Conservation (phyloP, 225 moss, liverwort and hornwort genomes). For the Bryoerythrophyllum caledonicum region DNA sequence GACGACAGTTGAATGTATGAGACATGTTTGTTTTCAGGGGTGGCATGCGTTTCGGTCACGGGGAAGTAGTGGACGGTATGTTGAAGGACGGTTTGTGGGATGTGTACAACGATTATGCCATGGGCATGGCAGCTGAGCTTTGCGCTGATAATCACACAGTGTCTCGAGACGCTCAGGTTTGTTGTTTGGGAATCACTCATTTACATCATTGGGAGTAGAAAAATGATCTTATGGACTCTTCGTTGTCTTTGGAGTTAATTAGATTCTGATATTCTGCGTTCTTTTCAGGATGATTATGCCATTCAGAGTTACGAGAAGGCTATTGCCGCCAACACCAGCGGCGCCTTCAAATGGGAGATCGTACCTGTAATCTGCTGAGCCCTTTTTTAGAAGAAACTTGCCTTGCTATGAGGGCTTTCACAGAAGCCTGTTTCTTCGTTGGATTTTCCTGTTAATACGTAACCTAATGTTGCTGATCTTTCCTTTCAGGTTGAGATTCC, state of each 20-base stretch:
- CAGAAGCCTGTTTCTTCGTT: background rate
- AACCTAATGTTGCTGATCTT: background rate
- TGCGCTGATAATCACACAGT: constrained; percentile 78
- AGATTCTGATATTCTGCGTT: constrained; percentile 11
- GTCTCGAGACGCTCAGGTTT: constrained; percentile 80
- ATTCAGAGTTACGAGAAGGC: constrained; percentile 89
- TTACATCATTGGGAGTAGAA: background rate
- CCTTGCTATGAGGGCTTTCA: background rate
- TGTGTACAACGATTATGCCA: constrained; percentile 79
- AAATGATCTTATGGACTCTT: background rate
- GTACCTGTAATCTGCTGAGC: constrained; percentile 61
- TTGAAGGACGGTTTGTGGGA: constrained; percentile 99
- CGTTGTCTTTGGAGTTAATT: background rate
- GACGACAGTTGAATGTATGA: too few species aligned
- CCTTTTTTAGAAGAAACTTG: background rate
- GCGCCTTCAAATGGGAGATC: constrained; percentile 89
- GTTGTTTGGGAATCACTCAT: background rate
- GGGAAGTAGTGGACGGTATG: constrained; percentile 96
- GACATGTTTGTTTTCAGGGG: constrained; percentile 35
- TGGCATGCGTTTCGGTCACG: constrained; percentile 87
- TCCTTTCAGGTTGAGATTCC: constrained; percentile 86
- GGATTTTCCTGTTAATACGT: background rate
- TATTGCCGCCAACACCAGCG: constrained; percentile 76
- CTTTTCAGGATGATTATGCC: constrained; percentile 74
- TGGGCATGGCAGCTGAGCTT: constrained; percentile 84